Conservation (phyloP, 345 rosid genomes). For the Toxicodendron radicans region DNA sequence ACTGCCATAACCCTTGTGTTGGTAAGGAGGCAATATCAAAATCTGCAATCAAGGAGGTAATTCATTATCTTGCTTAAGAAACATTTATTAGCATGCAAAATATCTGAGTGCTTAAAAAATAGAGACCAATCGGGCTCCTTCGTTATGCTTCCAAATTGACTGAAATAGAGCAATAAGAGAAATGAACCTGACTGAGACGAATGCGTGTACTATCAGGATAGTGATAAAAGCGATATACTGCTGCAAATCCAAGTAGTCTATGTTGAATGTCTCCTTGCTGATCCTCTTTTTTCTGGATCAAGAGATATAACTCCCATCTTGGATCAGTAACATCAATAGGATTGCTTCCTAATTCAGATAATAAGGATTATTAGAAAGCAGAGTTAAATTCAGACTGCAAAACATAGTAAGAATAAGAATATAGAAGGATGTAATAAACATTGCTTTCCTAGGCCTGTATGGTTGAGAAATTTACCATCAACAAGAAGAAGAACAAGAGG, state of each 20-base stretch:
- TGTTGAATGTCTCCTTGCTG: slow-evolving; percentile 44
- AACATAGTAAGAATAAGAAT: neutral
- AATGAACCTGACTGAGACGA: slow-evolving; percentile 84
- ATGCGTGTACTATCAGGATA: slow-evolving; percentile 78
- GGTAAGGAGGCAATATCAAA: slow-evolving; percentile 84
- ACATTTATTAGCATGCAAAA: neutral
- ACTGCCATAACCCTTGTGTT: slow-evolving; percentile 74
- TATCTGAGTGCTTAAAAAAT: neutral
- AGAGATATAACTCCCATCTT: slow-evolving; percentile 84
- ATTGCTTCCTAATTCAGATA: slow-evolving; percentile 73
- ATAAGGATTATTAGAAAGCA: slow-evolving; percentile 8
- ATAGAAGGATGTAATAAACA: neutral
- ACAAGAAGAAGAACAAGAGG: slow-evolving; percentile 95
- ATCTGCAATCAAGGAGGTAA: slow-evolving; percentile 47
- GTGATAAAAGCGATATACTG: slow-evolving; percentile 73
- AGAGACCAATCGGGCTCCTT: neutral
- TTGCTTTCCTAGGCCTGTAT: neutral
- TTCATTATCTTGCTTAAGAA: neutral
- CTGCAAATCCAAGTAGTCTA: slow-evolving; percentile 71
- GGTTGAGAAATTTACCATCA: slow-evolving; percentile 54
- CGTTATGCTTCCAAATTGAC: slow-evolving; percentile 2
- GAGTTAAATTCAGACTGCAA: neutral
- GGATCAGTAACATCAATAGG: slow-evolving; percentile 93
- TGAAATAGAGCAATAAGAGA: neutral
- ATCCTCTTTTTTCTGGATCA: slow-evolving; percentile 52